Evolutionary conservation across 495 filamentous ascomycete species (phyloP), one percentile per base, ranked within the genome.

Genomic region (Trichoderma orchidacearum): DNA sequence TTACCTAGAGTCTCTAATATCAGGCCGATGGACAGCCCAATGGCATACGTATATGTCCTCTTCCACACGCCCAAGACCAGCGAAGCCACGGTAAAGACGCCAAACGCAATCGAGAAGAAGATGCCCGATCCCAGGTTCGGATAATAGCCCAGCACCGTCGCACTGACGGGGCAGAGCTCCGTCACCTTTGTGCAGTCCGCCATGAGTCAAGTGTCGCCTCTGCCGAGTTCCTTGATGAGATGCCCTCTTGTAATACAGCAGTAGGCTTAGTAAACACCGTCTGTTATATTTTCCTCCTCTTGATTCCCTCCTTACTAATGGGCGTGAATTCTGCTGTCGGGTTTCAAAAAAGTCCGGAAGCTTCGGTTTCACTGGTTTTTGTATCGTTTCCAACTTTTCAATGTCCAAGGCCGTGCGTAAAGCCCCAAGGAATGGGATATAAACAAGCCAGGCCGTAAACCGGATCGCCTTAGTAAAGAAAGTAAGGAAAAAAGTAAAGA

Each of bases 81-180:
- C 12, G 83, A 74, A n/a, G 64, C 51, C 3, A 80, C 32, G 0
- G 69, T 66, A 17, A 74, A 72, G 1, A 85, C 17, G 21, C 68
- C 80, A 60, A 79, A 88, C 45, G 73, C 72, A 29, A 74, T 73
- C 9, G 72, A 65, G 64, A 85, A 82, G 66, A 86, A 84, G 59
- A 74, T 67, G 65, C 84, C 85, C 41, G 76, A 80, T 48, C 77
- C 81, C 6, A 80, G 69, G 60, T 75, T 82, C 2, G 85, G 85
- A 55, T 78, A 79, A 68, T 87, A 87, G 30, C 84, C 85, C 60
- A 86, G 78, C 17, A 82, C 85, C 3, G 83, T 84, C 1, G 71
- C 72, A 36, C 75, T 57, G 50, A 86, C 80, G 1, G 80, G 80
- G 59, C 85, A 89, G 3, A 55, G 21, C 0, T 68, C 60, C 30